Conservation (phyloP, 345 rosid genomes). For the Eucalyptus leucophloia region DNA sequence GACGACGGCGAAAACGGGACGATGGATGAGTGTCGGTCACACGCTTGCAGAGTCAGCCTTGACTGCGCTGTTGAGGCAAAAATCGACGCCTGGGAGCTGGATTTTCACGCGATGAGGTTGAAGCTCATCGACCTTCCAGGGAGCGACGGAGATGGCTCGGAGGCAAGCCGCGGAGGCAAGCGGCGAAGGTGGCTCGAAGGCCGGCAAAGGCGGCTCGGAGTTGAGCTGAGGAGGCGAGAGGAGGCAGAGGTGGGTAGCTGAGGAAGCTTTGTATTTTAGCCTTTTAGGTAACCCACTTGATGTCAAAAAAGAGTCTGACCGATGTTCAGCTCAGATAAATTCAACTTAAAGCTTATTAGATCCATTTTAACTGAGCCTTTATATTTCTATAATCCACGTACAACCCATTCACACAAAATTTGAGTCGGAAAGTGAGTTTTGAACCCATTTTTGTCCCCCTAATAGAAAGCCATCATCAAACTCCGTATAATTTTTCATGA, state of each 20-base stretch:
- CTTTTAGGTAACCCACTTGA: fast-evolving
- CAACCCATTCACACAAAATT: too few species aligned
- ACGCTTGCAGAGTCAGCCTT: not conserved
- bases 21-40: not conserved
- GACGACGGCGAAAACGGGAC: not conserved
- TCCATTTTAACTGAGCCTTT: fast-evolving
- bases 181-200: too few species aligned
- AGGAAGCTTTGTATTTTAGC: too few species aligned
- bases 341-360: too few species aligned
- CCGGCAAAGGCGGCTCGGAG: too few species aligned
- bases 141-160: fast-evolving
- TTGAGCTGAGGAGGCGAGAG: too few species aligned
- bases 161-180: too few species aligned
- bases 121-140: fast-evolving
- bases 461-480: not conserved
- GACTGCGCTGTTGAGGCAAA: not conserved
- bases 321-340: fast-evolving
- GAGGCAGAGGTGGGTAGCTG: too few species aligned
- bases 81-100: too few species aligned
- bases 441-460: fast-evolving
- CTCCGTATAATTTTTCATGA: fast-evolving
- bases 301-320: too few species aligned
- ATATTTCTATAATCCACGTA: too few species aligned
- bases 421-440: too few species aligned
- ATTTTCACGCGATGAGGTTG: fast-evolving